Conservation (phyloP, 1,284 basidiomycete genomes). For the Butyriboletus appendiculatus region DNA sequence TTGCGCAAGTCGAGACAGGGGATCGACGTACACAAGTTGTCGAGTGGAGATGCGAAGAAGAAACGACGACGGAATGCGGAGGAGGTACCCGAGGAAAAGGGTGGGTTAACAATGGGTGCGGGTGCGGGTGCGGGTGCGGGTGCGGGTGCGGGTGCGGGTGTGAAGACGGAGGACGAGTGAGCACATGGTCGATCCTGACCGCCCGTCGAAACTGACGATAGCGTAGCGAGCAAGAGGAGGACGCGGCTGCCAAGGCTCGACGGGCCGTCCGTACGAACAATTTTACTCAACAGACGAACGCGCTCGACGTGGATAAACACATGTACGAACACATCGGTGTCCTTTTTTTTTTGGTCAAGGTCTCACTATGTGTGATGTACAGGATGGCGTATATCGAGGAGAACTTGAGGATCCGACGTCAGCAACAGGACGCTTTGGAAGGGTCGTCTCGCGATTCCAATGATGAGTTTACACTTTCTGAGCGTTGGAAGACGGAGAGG, state of each 20-base stretch:
- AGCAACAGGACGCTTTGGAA: conserved; percentile 49
- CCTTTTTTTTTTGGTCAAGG: not conserved
- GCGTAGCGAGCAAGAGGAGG: conserved; percentile 54
- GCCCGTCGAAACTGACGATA: not conserved
- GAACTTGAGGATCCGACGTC: conserved; percentile 82
- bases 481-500: conserved; percentile 66
- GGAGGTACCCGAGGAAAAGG: conserved; percentile 48
- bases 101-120: conserved; percentile 51
- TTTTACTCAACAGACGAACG: conserved; percentile 96
- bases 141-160: conserved; percentile 37
- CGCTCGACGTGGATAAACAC: conserved; percentile 95
- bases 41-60: conserved; percentile 80
- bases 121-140: conserved; percentile 24
- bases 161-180: conserved; percentile 44
- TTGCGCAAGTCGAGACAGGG: conserved; percentile 77
- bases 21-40: conserved; percentile 85
- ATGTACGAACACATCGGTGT: conserved; percentile 55
- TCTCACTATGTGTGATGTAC: not conserved
- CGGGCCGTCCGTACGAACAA: conserved; percentile 84
- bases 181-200: conserved; percentile 47
- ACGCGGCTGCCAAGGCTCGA: conserved; percentile 68
- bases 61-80: conserved; percentile 61
- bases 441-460: conserved; percentile 52
- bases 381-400: conserved; percentile 99
- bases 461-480: conserved; percentile 82